Evolutionary conservation across 2,329 filamentous ascomycete genomes (phyloP), one percentile per base, ranked within the genome.

Genomic region (Plenodomus tracheiphilus): DNA sequence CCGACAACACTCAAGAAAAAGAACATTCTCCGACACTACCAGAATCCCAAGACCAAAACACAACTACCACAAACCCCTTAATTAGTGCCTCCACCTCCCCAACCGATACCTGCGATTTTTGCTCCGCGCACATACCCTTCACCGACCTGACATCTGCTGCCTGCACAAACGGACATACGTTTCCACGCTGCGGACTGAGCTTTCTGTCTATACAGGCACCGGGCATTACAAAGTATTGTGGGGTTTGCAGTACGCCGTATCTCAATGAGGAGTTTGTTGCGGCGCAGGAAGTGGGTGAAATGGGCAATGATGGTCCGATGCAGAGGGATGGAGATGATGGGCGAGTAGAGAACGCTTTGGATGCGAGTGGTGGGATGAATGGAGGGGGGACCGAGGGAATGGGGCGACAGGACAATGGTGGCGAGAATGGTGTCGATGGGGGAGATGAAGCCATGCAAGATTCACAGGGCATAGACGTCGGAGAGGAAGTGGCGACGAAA

Each of bases 161-260:
- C 36, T 85, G 82, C 59, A 59, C 57, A 1, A 73, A 74, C 39
- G 80, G 79, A 0, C 82, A 85, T 68, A 51, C 78, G 36, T 83
- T 81, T 49, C 77, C 71, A n/a, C 74, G 82, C 30, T 85, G 82
- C 56, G 74, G 74, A 11, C 54, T 84, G 18, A 81, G 78, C n/a
- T 79, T 81, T 43, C 57, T 82, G 5, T 73, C 80, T 1, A 81
- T 84, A 6, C 80, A 83, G 59, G 74, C 77, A 28, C 80, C 81
- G 2, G 76, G 76, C 1, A 71, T 78, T 2, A 79, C 79, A 11
- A 83, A 82, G 57, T 74, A 73, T 41, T 85, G 82, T 61, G 75
- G 76, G 16, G 67, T 77, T n/a, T 85, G 82, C 56, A 73, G 64
- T 11, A 76, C 68, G 20, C 75, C 78, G 38, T 81, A 75, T 55